phyloP scores from a whole-genome alignment of 169 alveolate genomes.

The Eimeria necatrix region DNA sequence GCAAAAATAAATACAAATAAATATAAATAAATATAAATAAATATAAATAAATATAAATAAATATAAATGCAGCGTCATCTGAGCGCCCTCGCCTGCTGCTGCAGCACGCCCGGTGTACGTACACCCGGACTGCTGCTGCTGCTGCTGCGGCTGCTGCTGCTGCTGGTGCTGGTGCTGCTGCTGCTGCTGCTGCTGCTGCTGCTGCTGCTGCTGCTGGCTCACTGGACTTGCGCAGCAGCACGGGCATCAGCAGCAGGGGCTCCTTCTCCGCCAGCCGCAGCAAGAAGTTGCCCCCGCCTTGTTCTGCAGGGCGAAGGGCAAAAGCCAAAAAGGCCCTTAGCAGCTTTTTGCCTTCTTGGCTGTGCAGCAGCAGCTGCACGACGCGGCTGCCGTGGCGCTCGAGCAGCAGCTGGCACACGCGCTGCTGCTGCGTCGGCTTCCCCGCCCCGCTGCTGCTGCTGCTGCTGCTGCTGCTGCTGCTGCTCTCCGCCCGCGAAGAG shows the following conservation, averaged over 20 bases:
- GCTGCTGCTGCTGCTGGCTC: conserved; percentile 17
- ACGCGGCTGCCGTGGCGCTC: conserved; percentile 31
- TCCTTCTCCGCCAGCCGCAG: conserved; percentile 6
- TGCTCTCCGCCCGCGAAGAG: not conserved
- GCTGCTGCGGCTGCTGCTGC: conserved; percentile 25
- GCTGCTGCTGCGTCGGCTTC: not conserved
- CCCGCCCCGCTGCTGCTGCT: conserved; percentile 27
- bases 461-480: conserved; percentile 47
- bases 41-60: no score
- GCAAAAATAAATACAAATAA: no score
- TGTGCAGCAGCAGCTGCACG: conserved; percentile 23
- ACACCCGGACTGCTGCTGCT: not conserved
- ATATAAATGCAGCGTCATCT: no score
- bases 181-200: not conserved
- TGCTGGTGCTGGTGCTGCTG: not conserved
- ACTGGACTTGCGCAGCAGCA: conserved; percentile 12
- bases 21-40: no score
- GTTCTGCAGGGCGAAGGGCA: conserved; percentile 1
- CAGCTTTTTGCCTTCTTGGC: conserved; percentile 3
- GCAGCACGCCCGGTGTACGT: not conserved
- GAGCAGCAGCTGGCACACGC: conserved; percentile 30
- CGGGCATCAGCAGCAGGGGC: not conserved
- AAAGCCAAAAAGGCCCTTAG: not conserved
- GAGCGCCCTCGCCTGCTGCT: not conserved
- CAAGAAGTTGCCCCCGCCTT: not conserved